phyloP scores from a whole-genome alignment of 306 rosid genomes.

The Morella rubra region DNA sequence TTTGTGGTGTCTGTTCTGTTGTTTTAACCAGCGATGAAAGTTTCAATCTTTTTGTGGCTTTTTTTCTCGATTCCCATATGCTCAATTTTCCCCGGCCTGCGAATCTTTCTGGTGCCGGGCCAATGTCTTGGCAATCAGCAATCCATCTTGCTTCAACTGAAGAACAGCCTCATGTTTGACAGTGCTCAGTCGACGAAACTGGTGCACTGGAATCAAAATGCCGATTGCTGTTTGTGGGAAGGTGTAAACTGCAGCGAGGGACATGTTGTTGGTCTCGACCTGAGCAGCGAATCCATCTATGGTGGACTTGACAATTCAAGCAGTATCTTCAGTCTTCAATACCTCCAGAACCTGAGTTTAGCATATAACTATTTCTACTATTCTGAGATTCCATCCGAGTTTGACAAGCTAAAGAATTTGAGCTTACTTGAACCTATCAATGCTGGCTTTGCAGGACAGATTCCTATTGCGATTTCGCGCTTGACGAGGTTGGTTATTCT shows the following conservation, averaged over 20 bases:
- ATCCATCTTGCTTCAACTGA: conserved; percentile 40
- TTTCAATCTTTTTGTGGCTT: conserved; percentile 23
- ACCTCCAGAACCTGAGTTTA: conserved; percentile 34
- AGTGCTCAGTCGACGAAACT: conserved; percentile 17
- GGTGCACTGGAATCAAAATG: conserved; percentile 30
- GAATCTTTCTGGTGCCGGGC: conserved; percentile 18
- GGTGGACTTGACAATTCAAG: conserved; percentile 31
- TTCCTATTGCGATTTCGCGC: conserved; percentile 40
- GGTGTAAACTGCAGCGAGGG: conserved; percentile 32
- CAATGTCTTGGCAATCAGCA: conserved; percentile 45
- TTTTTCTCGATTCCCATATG: conserved; percentile 7
- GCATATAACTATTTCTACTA: conserved; percentile 18
- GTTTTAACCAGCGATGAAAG: conserved; percentile 26
- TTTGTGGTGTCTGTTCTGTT: neutral
- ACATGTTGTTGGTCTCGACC: conserved; percentile 31
- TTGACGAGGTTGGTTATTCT: conserved; percentile 46
- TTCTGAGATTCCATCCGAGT: conserved; percentile 28
- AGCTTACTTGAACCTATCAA: conserved; percentile 33
- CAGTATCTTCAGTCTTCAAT: conserved; percentile 28
- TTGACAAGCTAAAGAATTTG: conserved; percentile 34
- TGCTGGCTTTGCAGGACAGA: conserved; percentile 38
- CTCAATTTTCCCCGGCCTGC: conserved; percentile 14
- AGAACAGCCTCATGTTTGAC: conserved; percentile 33
- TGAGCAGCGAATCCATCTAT: conserved; percentile 24
- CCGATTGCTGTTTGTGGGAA: conserved; percentile 13